Evolutionary conservation across 441 rosid genomes (phyloP), one percentile per base, ranked within the genome.

Genomic region (Breynia disticha): DNA sequence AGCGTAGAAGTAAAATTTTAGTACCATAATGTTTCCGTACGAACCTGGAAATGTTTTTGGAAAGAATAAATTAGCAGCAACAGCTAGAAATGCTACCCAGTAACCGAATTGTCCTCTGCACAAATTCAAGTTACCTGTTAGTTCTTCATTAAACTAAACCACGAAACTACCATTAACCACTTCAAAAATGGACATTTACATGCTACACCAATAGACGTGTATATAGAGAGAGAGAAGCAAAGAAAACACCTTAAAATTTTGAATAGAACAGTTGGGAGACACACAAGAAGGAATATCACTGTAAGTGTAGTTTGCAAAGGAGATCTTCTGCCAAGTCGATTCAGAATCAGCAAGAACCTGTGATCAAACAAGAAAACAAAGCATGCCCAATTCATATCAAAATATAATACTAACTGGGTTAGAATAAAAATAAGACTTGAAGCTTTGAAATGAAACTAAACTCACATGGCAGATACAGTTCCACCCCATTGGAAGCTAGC

Each of bases 31-130:
- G n/a, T n/a, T n/a, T 37, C 11, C 41, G 19, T 17, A 46, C 63
- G 15, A 63, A 77, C 81, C 76, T 73, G 74, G 71, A 68, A 67
- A 61, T 14, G 64, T 69, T 74, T 51, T 52, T 47, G 81, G 79
- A 52, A 66, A 64, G 55, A 70, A 70, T 53, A 76, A 57, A 57
- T 76, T 72, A 17, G 67, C 71, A 43, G 52, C 62, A 43, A 68
- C 56, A 11, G 77, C 76, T 28, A 78, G 68, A 65, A 73, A 80
- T 35, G 80, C 79, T 57, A 77, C 48, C 81, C 75, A 78, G 61
- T 44, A 19, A 58, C 86, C 83, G 62, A 78, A 70, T 62, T 74
- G 67, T 19, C 77, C 83, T 55, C 74, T 78, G 75, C 73, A 72
- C 51, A 45, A 60, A 63, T 48, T 11, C 20, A 48, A 32, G n/a